Conservation (phyloP, 208 protist species). For the Angomonas ambiguus region DNA sequence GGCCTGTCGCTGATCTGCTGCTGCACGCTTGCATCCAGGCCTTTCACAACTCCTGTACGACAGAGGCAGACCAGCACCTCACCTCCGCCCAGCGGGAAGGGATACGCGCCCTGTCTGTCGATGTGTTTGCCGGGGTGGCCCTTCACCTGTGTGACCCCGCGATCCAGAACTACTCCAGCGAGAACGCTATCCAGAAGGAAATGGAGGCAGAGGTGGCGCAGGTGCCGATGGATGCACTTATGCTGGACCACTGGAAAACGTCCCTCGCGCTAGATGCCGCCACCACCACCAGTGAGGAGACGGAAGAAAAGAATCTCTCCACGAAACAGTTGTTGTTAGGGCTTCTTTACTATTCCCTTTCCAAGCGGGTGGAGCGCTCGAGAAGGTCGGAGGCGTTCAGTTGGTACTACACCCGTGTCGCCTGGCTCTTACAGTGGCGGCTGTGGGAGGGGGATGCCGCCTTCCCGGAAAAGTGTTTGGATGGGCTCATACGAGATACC, state of each 20-base stretch:
- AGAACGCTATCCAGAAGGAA: neutral
- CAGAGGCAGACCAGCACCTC: neutral
- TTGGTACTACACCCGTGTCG: constrained; percentile 56
- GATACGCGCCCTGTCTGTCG: constrained; percentile 44
- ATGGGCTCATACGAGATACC: constrained; percentile 22
- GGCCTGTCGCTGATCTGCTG: constrained; percentile 66
- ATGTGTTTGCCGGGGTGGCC: constrained; percentile 58
- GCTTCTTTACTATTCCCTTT: constrained; percentile 35
- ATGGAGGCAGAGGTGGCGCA: neutral
- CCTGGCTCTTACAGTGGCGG: constrained; percentile 50
- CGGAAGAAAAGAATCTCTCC: neutral
- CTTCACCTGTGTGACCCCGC: constrained; percentile 38
- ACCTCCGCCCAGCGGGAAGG: constrained; percentile 14
- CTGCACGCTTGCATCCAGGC: constrained; percentile 44
- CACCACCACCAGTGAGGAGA: neutral
- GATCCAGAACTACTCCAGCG: neutral
- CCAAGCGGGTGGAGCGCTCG: constrained; percentile 18
- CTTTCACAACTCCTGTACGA: constrained; percentile 32
- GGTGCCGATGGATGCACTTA: neutral
- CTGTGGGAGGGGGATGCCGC: neutral
- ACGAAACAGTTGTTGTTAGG: neutral
- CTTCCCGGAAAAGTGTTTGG: constrained; percentile 20
- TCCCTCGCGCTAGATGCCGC: neutral
- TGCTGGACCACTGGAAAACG: constrained; percentile 9
- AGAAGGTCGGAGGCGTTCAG: constrained; percentile 23